Evolutionary conservation across 805 yeast genomes (phyloP).

Genomic region (Ogataea ramenticola): DNA sequence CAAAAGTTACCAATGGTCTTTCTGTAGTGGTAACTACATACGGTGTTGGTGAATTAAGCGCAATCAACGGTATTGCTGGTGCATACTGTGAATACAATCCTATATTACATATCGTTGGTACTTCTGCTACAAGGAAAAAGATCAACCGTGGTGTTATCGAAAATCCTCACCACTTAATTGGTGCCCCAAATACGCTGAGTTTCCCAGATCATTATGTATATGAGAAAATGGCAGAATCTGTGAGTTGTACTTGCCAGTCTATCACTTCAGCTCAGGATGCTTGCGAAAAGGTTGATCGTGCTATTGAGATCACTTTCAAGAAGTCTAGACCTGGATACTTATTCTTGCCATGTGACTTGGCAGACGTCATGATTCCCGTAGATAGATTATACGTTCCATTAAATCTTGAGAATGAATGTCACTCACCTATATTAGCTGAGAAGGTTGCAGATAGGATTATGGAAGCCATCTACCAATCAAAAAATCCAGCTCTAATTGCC

Average conservation of each 20-base stretch:
- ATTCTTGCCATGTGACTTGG: constrained; percentile 68
- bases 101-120: constrained; percentile 45
- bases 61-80: constrained; percentile 42
- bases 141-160: background rate
- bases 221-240: constrained; percentile 49
- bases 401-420: constrained; percentile 14
- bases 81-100: constrained; percentile 41
- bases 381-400: constrained; percentile 26
- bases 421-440: constrained; percentile 11
- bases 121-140: constrained; percentile 20
- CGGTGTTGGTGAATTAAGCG: constrained; percentile 48
- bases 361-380: constrained; percentile 42
- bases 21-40: constrained; percentile 39
- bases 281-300: constrained; percentile 61
- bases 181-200: constrained; percentile 36
- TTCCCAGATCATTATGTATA: constrained; percentile 65
- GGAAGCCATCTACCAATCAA: constrained; percentile 27
- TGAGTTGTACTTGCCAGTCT: constrained; percentile 48
- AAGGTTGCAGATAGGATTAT: constrained; percentile 26
- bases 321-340: constrained; percentile 78
- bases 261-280: constrained; percentile 40
- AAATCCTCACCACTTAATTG: constrained; percentile 54
- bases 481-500: constrained; percentile 32
- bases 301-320: constrained; percentile 46
- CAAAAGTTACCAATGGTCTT: constrained; percentile 26